Conservation (phyloP, 305 asterid genomes). For the Galium porrigens region DNA sequence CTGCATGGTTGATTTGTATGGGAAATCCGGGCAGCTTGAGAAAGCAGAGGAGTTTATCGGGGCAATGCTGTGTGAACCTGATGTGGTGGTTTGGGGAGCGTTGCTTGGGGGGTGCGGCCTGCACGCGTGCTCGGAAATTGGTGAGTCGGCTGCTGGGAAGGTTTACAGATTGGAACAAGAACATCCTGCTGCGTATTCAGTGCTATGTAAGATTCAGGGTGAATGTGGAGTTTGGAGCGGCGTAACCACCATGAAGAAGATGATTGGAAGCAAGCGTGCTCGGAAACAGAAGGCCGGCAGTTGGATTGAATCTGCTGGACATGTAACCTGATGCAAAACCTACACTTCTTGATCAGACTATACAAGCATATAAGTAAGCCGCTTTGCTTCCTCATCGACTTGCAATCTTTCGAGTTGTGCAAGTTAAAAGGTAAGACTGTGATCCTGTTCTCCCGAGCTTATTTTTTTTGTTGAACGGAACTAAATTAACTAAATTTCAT, state of each 20-base stretch:
- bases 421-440: no score
- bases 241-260: slow-evolving; percentile 30
- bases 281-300: slow-evolving; percentile 67
- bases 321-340: background rate
- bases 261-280: slow-evolving; percentile 31
- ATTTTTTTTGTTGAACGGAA: no score
- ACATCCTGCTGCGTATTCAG: slow-evolving; percentile 52
- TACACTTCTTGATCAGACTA: no score
- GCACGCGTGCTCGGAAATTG: slow-evolving; percentile 43
- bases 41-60: slow-evolving; percentile 45
- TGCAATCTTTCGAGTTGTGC: no score
- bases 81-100: slow-evolving; percentile 70
- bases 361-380: no score
- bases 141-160: slow-evolving; percentile 48
- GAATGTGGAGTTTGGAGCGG: slow-evolving; percentile 33
- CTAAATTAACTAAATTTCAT: no score
- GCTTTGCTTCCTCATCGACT: no score
- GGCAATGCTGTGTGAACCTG: slow-evolving; percentile 67
- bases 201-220: slow-evolving; percentile 45
- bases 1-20: slow-evolving; percentile 77
- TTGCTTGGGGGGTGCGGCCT: slow-evolving; percentile 58
- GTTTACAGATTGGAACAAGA: slow-evolving; percentile 34
- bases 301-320: slow-evolving; percentile 34
- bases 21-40: slow-evolving; percentile 56
- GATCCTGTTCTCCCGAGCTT: no score